phyloP scores from a whole-genome alignment of 331 rosid genomes.

The Malus hybrid region DNA sequence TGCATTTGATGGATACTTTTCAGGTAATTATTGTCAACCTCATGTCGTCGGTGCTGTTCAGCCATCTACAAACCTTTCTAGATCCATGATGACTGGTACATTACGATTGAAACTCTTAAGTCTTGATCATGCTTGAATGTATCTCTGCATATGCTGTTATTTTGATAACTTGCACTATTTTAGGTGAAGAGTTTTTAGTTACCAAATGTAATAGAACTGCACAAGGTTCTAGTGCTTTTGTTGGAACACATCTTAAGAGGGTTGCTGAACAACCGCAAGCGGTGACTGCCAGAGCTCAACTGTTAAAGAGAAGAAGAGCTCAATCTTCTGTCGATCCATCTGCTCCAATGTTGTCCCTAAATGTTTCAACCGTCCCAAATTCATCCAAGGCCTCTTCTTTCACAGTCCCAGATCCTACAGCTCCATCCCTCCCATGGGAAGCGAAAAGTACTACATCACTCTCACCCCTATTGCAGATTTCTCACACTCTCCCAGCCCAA shows the following conservation, averaged over 20 bases:
- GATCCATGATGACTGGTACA: not conserved
- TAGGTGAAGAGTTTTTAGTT: conserved; percentile 5
- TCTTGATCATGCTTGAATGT: not conserved
- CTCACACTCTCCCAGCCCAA: not conserved
- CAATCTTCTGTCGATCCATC: not conserved
- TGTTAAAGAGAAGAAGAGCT: not conserved
- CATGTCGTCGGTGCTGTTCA: not conserved
- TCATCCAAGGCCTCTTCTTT: conserved; percentile 3
- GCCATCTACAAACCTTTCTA: not conserved
- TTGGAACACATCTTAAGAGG: conserved; percentile 12
- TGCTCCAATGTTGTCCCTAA: not conserved
- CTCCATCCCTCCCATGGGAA: not conserved
- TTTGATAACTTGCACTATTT: conserved; percentile 1
- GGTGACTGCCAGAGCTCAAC: not conserved
- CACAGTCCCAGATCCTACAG: not conserved
- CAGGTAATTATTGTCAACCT: conserved; percentile 8
- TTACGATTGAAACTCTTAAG: not conserved
- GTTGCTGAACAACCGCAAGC: not conserved
- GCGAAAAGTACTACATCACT: not conserved
- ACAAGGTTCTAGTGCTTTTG: not conserved
- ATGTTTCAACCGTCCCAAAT: conserved; percentile 10
- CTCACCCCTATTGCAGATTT: not conserved
- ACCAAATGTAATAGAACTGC: not conserved
- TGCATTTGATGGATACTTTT: not conserved
- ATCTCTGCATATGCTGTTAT: not conserved